Evolutionary conservation across 495 filamentous ascomycete species (phyloP), one percentile per base, ranked within the genome.

Genomic region (Xylaria curta): DNA sequence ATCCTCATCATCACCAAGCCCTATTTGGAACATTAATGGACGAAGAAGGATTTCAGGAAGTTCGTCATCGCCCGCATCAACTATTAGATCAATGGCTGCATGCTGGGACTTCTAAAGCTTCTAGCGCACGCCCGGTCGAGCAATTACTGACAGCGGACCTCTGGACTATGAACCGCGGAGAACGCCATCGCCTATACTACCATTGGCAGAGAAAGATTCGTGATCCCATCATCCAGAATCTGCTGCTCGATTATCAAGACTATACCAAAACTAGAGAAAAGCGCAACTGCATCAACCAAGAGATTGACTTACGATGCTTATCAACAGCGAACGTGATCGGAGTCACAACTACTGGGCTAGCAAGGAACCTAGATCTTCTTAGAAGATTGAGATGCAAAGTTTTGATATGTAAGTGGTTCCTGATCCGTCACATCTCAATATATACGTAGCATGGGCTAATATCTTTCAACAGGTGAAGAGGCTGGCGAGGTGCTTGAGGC

Each of bases 401-500:
- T 1, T 72, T 97, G 64, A 53, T 95, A 5, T 91, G 89, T 72
- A 68, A 60, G 66, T 47, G n/a, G 4, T 8, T 56, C 15, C 6
- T 38, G 12, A 58, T 21, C 46, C 19, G 21, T 28, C 15, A 0
- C 36, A 40, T 42, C 13, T 56, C 44, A 15, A 10, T 3, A 42
- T 12, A 38, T 31, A 42, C 19, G 10, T 38, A 28, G 17, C 26
- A 51, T 36, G 31, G 2, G 24, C 51, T 68, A n/a, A 68, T n/a
- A 10, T 36, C 33, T 58, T 12, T 12, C 51, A 58, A 33, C 21
- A 68, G 66, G 51, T 15, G 93, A 95, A 80, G 93, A 96, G 75
- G 93, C 93, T 3, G 92, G 88, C 1, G 92, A 95, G 72, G 91
- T 95, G 0, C 79, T 94, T 33, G 92, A 95, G 74, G 84, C 90